Conservation (phyloP, 345 rosid species). For the Excoecaria agallocha region DNA sequence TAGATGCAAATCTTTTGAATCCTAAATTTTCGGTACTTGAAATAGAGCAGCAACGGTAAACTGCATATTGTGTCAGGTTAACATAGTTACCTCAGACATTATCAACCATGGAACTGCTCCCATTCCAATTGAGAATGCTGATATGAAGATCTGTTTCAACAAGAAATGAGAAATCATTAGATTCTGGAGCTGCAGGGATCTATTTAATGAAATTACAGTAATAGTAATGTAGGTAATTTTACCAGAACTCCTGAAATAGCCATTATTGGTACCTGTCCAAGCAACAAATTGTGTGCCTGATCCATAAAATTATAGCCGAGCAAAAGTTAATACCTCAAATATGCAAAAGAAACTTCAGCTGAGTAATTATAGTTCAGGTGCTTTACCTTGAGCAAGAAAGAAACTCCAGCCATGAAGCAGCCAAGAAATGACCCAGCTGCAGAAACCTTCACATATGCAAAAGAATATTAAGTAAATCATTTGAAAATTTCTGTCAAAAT, state of each 20-base stretch:
- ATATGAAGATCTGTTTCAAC: constrained; percentile 50
- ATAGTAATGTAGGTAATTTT: constrained; percentile 9
- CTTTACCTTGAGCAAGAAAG: constrained; percentile 70
- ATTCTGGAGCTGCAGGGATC: not conserved
- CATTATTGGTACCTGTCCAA: constrained; percentile 61
- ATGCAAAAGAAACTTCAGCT: too few species aligned
- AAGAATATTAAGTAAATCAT: not conserved
- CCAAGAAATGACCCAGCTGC: constrained; percentile 76
- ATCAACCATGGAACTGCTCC: constrained; percentile 98
- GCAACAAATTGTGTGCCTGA: constrained; percentile 56
- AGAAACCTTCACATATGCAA: constrained; percentile 46
- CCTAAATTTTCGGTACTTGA: not conserved
- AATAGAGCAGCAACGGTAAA: not conserved
- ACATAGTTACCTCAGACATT: constrained; percentile 76
- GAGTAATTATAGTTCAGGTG: not conserved
- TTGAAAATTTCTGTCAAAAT: not conserved
- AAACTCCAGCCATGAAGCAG: constrained; percentile 64
- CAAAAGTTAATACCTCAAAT: constrained; percentile 13
- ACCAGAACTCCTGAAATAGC: constrained; percentile 80
- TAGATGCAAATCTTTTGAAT: not conserved
- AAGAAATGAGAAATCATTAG: not conserved
- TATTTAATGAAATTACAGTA: not conserved
- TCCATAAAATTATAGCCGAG: constrained; percentile 7
- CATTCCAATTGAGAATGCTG: constrained; percentile 78
- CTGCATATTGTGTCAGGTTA: not conserved